Evolutionary conservation across 2,329 filamentous ascomycete species (phyloP).

Genomic region (Aureobasidium zeae): DNA sequence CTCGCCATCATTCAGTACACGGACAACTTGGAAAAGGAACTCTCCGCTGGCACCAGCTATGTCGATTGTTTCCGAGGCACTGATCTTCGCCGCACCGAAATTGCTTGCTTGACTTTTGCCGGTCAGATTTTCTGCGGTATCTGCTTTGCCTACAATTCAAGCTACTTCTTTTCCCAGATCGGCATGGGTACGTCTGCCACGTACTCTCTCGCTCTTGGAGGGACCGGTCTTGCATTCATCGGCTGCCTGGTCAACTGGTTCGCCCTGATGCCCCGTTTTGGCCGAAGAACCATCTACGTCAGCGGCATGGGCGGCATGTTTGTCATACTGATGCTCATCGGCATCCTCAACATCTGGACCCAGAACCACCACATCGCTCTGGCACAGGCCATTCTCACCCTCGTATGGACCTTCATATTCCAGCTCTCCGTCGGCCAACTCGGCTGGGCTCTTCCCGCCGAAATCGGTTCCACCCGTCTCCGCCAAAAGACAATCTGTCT

Average conservation of each 20-base stretch:
- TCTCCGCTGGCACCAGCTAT: constrained; percentile 31
- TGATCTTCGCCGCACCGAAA: constrained; percentile 32
- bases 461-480: constrained; percentile 31
- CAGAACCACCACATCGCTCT: constrained; percentile 6
- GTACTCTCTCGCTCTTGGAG: constrained; percentile 46
- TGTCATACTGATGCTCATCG: constrained; percentile 25
- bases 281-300: constrained; percentile 34
- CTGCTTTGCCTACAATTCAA: constrained; percentile 35
- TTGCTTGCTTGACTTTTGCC: constrained; percentile 34
- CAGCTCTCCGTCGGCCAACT: constrained; percentile 19
- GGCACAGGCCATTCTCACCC: constrained; percentile 26
- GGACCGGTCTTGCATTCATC: constrained; percentile 52
- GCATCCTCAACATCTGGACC: constrained; percentile 20
- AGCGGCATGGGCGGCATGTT: constrained; percentile 31
- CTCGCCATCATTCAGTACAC: neutral
- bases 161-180: constrained; percentile 40
- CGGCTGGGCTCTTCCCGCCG: constrained; percentile 14
- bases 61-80: constrained; percentile 35
- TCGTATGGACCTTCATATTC: constrained; percentile 30
- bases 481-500: constrained; percentile 31
- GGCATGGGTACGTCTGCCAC: neutral
- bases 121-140: constrained; percentile 34
- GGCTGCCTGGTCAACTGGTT: constrained; percentile 48
- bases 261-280: constrained; percentile 19
- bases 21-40: constrained; percentile 28